phyloP scores from a whole-genome alignment of 257 asterid genomes.

The Agastache rugosa region DNA sequence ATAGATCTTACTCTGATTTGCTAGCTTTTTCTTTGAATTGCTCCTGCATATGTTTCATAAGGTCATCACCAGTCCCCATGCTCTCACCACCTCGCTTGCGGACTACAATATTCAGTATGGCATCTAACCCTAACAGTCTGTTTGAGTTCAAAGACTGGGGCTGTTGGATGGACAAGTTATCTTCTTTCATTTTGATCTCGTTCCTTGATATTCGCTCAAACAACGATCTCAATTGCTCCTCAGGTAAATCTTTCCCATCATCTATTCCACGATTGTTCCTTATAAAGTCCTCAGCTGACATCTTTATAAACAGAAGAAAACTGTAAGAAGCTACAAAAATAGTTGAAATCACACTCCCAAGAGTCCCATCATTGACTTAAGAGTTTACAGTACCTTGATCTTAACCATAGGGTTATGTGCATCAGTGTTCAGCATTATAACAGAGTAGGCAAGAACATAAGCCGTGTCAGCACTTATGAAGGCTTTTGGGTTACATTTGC shows the following conservation, averaged over 20 bases:
- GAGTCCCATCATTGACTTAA: conserved; percentile 20
- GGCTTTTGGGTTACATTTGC: conserved; percentile 90
- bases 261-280: conserved; percentile 97
- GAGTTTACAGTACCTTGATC: conserved; percentile 71
- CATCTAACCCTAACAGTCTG: conserved; percentile 78
- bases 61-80: conserved; percentile 88
- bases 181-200: conserved; percentile 99
- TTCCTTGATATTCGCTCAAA: conserved; percentile 88
- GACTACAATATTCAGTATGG: conserved; percentile 86
- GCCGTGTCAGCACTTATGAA: conserved; percentile 99
- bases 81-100: conserved; percentile 83
- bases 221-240: conserved; percentile 89
- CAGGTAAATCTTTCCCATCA: conserved; percentile 96
- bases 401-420: conserved; percentile 98
- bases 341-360: conserved; percentile 16
- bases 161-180: conserved; percentile 82
- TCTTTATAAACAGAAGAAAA: conserved; percentile 50
- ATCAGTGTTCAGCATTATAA: conserved; percentile 95
- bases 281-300: conserved; percentile 95
- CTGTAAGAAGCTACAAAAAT: conserved; percentile 35
- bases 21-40: conserved; percentile 99
- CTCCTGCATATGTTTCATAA: conserved; percentile 97
- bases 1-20: conserved; percentile 87
- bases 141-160: conserved; percentile 81
- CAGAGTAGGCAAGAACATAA: conserved; percentile 97